phyloP scores from a whole-genome alignment of 441 rosid genomes.

The Macaranga tanarius region DNA sequence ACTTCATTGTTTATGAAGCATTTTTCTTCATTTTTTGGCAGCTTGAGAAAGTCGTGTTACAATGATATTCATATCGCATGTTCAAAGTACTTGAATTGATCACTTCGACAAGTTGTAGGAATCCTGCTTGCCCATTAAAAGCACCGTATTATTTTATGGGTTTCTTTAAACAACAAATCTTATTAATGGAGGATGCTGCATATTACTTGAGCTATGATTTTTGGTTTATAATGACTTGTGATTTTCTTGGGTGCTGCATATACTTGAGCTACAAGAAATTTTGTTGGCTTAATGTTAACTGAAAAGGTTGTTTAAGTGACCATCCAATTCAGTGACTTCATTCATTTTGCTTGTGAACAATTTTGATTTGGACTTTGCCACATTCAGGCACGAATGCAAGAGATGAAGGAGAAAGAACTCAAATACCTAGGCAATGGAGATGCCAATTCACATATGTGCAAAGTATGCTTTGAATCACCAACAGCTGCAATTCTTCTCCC shows the following conservation, averaged over 20 bases:
- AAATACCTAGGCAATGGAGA: constrained; percentile 69
- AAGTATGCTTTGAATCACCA: constrained; percentile 89
- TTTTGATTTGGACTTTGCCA: not conserved
- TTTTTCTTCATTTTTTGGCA: not conserved
- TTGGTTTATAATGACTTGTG: too few species aligned
- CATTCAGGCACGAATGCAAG: constrained; percentile 90
- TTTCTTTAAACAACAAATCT: not conserved
- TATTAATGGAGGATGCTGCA: too few species aligned
- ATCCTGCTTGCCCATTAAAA: not conserved
- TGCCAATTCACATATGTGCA: constrained; percentile 84
- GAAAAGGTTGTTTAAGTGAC: not conserved
- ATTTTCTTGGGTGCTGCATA: too few species aligned
- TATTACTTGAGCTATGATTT: not conserved
- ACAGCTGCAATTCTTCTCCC: constrained; percentile 98
- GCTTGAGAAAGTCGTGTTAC: not conserved
- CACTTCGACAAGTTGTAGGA: not conserved
- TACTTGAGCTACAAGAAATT: too few species aligned
- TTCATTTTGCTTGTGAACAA: not conserved
- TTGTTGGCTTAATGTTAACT: too few species aligned
- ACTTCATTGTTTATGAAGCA: not conserved
- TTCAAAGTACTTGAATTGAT: not conserved
- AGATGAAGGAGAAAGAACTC: constrained; percentile 90
- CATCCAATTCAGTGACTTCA: not conserved
- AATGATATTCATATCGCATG: not conserved
- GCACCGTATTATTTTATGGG: too few species aligned